Evolutionary conservation across 306 rosid genomes (phyloP), one percentile per base, ranked within the genome.

Genomic region (Senna tora): DNA sequence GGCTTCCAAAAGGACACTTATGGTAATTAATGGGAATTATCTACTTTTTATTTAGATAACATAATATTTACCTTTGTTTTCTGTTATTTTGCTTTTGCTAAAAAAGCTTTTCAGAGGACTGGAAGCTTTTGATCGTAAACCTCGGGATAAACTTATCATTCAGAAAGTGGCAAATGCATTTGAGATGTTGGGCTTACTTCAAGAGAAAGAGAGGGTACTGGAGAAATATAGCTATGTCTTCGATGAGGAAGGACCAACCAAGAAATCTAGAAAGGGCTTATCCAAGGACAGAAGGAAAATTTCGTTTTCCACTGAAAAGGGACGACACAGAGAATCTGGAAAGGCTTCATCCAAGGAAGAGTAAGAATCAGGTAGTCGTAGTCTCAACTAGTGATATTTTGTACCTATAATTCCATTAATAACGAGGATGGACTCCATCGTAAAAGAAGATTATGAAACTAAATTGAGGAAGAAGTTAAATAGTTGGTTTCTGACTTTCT

Each of bases 121-220:
- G 57, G 98, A 94, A 85, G 90, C 92, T 74, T 94, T 77, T 67
- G 95, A 88, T 66, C 96, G 98, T 41, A 89, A 89, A 71, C 97
- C 97, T 72, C 89, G 91, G 14, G 92, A 89, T 63, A 89, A 94
- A 74, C 67, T 80, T 2, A 83, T 91, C 67, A 86, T 89, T 78
- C 81, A 76, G 55, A 87, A 88, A 83, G 97, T 91, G 79, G 95
- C 95, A 14, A 81, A 89, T 79, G 89, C 95, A 15, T 91, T 85
- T 75, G 98, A 91, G 79, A 70, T 85, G 76, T 66, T 94, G 47
- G 97, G 95, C 72, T 72, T 67, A 75, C 79, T 71, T 65, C 62
- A 86, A 72, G 92, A 84, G 71, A 91, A 83, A 69, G 95, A 91
- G 67, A 86, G 87, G 80, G 67, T 91, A 32, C 72, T 91, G 75